Percentiles rank a stretch among this genome's conserved stretches.
Evolutionary conservation across 805 yeast species (phyloP).

Genomic region (Kodamaea restingae): DNA sequence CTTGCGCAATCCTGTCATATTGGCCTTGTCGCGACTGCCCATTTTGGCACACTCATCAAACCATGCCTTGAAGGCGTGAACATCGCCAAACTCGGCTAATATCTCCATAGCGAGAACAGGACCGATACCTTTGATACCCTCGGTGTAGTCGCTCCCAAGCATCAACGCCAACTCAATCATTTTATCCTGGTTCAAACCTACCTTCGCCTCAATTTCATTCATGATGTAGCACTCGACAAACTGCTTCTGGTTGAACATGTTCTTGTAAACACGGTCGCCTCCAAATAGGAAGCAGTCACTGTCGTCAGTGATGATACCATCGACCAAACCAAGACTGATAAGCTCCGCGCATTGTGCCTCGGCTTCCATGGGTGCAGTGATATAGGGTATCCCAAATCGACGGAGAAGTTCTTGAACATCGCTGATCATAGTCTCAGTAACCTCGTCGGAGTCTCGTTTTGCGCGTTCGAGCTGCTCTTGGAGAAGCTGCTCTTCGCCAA

Average conservation of each 20-base stretch:
- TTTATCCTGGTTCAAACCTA: conserved; percentile 61
- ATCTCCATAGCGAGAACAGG: conserved; percentile 91
- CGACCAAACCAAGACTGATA: conserved; percentile 65
- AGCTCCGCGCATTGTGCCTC: conserved; percentile 97
- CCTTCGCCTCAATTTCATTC: conserved; percentile 52
- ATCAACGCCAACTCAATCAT: conserved; percentile 79
- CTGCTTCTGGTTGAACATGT: conserved; percentile 90
- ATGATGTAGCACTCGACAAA: conserved; percentile 80
- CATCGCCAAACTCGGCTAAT: conserved; percentile 70
- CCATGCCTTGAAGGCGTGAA: conserved; percentile 46
- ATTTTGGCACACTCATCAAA: conserved; percentile 49
- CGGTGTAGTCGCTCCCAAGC: conserved; percentile 93
- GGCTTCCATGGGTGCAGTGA: conserved; percentile 98
- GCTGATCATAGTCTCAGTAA: conserved; percentile 75
- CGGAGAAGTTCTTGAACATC: conserved; percentile 88
- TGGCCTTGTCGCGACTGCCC: conserved; percentile 34
- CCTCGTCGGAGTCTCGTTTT: conserved; percentile 87
- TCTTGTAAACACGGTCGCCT: conserved; percentile 76
- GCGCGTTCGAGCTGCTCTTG: conserved; percentile 62
- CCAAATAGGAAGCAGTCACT: conserved; percentile 96
- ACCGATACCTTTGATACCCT: conserved; percentile 89
- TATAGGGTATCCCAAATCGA: conserved; percentile 88
- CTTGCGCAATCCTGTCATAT: conserved; percentile 49
- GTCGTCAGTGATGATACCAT: conserved; percentile 95
- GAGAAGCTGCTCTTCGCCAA: conserved; percentile 45